Conservation (phyloP, 179 eudicot species). For the Dionaea muscipula region DNA sequence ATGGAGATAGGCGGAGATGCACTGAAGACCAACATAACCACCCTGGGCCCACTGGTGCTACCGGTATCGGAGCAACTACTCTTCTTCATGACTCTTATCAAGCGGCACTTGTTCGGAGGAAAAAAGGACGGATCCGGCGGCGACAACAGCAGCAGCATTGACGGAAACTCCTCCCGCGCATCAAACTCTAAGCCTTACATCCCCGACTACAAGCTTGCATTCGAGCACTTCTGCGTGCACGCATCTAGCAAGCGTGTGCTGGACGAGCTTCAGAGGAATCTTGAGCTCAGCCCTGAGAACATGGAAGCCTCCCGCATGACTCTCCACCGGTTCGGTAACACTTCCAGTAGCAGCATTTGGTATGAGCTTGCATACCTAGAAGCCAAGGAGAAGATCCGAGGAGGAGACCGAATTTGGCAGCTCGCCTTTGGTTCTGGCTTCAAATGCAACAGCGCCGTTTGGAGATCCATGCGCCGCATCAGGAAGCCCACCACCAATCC, state of each 20-base stretch:
- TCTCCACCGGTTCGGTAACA: slow-evolving; percentile 76
- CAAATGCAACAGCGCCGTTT: slow-evolving; percentile 76
- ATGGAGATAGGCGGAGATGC: slow-evolving; percentile 85
- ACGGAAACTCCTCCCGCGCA: neutral
- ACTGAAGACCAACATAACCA: slow-evolving; percentile 88
- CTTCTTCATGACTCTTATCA: slow-evolving; percentile 58
- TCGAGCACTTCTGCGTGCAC: slow-evolving; percentile 91
- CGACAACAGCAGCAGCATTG: neutral
- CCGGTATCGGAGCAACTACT: slow-evolving; percentile 82
- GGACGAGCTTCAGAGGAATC: slow-evolving; percentile 74
- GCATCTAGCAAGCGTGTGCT: slow-evolving; percentile 71
- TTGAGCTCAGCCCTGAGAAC: slow-evolving; percentile 64
- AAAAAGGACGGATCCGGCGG: neutral
- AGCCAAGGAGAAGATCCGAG: slow-evolving; percentile 49
- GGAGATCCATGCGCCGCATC: slow-evolving; percentile 46
- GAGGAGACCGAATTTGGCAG: slow-evolving; percentile 83
- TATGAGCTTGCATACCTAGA: slow-evolving; percentile 82
- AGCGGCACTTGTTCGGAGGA: slow-evolving; percentile 31
- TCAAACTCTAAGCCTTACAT: slow-evolving; percentile 49
- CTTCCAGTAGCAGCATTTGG: slow-evolving; percentile 95
- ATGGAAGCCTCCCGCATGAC: slow-evolving; percentile 73
- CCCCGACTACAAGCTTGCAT: slow-evolving; percentile 89
- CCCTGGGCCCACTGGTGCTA: slow-evolving; percentile 79
- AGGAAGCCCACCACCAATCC: slow-evolving; percentile 46
- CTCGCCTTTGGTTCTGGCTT: slow-evolving; percentile 75